Evolutionary conservation across 306 rosid genomes (phyloP).

Genomic region (Cajanus cajan): DNA sequence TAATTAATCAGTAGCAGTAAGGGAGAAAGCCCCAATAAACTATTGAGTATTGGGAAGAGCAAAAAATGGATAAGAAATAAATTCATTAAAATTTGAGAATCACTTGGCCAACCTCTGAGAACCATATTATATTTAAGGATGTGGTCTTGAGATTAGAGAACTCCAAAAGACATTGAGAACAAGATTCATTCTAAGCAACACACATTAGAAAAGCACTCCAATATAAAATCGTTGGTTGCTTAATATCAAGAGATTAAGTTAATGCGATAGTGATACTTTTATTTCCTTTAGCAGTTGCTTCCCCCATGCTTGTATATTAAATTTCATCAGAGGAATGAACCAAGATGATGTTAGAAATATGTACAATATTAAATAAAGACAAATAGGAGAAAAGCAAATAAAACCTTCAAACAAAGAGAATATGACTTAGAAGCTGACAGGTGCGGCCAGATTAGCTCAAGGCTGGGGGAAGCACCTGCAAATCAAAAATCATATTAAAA

Average conservation of each 20-base stretch:
- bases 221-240: not conserved
- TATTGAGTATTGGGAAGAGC: not conserved
- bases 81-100: not conserved
- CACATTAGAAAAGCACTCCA: not conserved
- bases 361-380: not conserved
- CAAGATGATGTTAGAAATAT: not conserved
- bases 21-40: not conserved
- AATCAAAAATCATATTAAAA: conserved; percentile 19
- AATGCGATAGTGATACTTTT: not conserved
- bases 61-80: not conserved
- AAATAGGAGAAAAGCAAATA: not conserved
- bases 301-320: not conserved
- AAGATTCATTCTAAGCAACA: not conserved
- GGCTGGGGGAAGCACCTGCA: conserved; percentile 46
- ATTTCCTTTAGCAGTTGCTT: not conserved
- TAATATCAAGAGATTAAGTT: not conserved
- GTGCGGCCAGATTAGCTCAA: conserved; percentile 45
- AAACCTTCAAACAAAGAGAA: conserved; percentile 59
- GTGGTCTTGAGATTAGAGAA: not conserved
- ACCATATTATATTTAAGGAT: not conserved
- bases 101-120: not conserved
- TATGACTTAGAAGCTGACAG: conserved; percentile 52
- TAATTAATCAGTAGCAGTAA: not conserved
- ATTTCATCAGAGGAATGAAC: not conserved
- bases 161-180: not conserved